Conservation (phyloP, 345 rosid genomes). For the Brassica napus region DNA sequence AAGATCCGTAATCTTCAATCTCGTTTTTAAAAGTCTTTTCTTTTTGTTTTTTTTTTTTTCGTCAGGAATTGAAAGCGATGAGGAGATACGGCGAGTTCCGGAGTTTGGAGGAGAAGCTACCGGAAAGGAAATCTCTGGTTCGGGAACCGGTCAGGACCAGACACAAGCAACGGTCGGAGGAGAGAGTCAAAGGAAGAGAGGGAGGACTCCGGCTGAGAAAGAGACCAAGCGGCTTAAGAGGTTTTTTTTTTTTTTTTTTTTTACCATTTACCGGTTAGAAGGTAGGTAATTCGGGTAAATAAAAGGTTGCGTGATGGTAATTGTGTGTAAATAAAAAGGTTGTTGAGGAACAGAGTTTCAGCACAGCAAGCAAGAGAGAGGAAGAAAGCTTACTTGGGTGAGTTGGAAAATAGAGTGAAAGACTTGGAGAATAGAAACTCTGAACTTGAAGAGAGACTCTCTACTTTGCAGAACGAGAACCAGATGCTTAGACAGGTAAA, state of each 20-base stretch:
- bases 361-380: slow-evolving; percentile 98
- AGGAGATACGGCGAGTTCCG: slow-evolving; percentile 88
- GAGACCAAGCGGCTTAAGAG: slow-evolving; percentile 85
- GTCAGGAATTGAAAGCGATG: slow-evolving; percentile 87
- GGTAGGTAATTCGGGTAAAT: neutral
- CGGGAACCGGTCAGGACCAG: slow-evolving; percentile 46
- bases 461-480: slow-evolving; percentile 88
- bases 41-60: neutral
- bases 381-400: slow-evolving; percentile 82
- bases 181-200: slow-evolving; percentile 68
- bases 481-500: slow-evolving; percentile 88
- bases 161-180: slow-evolving; percentile 42
- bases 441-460: slow-evolving; percentile 78
- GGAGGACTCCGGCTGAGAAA: slow-evolving; percentile 78
- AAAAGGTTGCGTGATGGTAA: neutral
- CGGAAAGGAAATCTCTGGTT: slow-evolving; percentile 40
- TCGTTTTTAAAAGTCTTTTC: neutral
- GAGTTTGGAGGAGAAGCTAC: slow-evolving; percentile 65
- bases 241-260: slow-evolving; percentile 20
- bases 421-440: slow-evolving; percentile 81
- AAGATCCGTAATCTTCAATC: neutral
- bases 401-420: slow-evolving; percentile 67
- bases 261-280: neutral
- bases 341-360: slow-evolving; percentile 95
- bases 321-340: slow-evolving; percentile 41